phyloP scores from a whole-genome alignment of 495 filamentous ascomycete species.

The Choiromyces venosus region DNA sequence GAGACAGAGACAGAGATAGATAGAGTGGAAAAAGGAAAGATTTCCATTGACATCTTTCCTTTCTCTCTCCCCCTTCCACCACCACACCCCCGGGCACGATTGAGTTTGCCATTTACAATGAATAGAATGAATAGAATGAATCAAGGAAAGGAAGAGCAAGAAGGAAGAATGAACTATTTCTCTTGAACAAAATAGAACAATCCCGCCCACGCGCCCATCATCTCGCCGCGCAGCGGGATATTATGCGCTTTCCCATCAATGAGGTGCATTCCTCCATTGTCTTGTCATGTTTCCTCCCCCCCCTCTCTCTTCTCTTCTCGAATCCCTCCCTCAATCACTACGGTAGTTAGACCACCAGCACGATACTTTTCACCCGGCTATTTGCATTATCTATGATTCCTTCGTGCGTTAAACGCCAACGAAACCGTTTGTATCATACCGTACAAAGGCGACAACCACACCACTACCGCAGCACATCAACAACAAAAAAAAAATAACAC shows the following conservation, averaged over 20 bases:
- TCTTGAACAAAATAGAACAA: neutral
- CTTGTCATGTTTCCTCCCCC: neutral
- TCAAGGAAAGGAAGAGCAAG: neutral
- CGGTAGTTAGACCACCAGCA: neutral
- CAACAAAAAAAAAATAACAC: neutral
- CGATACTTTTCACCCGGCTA: constrained; percentile 1
- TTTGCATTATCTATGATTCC: neutral
- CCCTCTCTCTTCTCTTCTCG: neutral
- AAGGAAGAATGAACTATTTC: neutral
- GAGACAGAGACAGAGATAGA: no score
- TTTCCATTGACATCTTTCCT: neutral
- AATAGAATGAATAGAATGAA: neutral
- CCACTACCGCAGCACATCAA: neutral
- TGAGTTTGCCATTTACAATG: neutral
- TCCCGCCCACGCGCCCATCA: neutral
- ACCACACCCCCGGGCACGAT: neutral
- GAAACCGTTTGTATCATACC: neutral
- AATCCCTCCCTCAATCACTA: no score
- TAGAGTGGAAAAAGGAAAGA: neutral
- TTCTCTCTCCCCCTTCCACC: neutral
- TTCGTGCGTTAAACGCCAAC: neutral
- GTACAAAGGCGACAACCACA: neutral
- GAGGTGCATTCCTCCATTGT: neutral
- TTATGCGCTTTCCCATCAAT: neutral
- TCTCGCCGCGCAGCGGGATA: neutral